Conservation (phyloP, 169 alveolate species). For the Eimeria maxima region DNA sequence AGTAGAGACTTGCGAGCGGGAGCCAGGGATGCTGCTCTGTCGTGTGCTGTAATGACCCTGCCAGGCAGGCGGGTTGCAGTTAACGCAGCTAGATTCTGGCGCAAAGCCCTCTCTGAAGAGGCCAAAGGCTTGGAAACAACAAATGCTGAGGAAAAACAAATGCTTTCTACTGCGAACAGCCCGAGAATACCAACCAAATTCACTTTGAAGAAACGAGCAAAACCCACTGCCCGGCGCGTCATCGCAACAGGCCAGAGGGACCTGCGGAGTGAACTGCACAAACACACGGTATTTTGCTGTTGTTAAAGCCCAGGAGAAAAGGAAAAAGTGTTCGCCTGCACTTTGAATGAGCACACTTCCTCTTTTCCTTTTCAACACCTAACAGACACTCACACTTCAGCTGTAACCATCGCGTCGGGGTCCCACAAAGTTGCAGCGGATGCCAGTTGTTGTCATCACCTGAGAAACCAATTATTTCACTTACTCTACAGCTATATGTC, state of each 20-base stretch:
- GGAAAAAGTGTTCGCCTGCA: slow-evolving; percentile 3
- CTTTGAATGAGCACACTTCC: neutral
- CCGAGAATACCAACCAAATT: neutral
- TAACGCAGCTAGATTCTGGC: neutral
- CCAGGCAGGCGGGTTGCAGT: slow-evolving; percentile 12
- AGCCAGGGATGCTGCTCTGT: neutral
- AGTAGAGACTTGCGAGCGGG: neutral
- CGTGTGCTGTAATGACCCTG: neutral
- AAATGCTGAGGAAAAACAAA: slow-evolving; percentile 9
- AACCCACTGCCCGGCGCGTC: slow-evolving; percentile 20
- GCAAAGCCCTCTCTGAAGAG: neutral
- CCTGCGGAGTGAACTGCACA: neutral
- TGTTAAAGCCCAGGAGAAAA: neutral
- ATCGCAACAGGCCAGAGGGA: slow-evolving; percentile 66
- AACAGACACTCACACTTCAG: neutral
- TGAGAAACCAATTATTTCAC: neutral
- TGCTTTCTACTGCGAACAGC: slow-evolving; percentile 19
- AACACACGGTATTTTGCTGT: neutral
- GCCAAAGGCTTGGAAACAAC: neutral
- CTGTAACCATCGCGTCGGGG: neutral
- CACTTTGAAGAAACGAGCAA: neutral
- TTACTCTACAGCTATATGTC: neutral
- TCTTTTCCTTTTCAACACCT: neutral
- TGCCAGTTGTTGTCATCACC: neutral
- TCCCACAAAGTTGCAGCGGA: neutral